phyloP scores from a whole-genome alignment of 306 rosid species.

The Senna siamea region DNA sequence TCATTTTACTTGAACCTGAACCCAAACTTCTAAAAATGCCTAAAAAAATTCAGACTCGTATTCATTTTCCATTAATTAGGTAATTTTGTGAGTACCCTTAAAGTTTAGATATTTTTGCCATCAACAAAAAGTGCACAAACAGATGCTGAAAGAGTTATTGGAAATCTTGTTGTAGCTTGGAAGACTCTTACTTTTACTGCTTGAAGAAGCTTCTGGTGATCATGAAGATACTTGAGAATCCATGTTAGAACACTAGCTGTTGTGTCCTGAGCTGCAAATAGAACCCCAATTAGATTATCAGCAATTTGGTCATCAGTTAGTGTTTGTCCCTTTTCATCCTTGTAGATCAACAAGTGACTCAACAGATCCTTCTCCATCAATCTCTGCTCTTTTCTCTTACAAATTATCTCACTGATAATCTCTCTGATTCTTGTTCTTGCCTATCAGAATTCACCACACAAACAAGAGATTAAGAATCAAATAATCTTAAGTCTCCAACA shows the following conservation, averaged over 20 bases:
- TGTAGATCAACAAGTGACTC: slow-evolving; percentile 66
- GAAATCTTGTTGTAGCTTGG: no score
- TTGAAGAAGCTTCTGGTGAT: slow-evolving; percentile 74
- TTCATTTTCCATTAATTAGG: no score
- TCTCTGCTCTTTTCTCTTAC: slow-evolving; percentile 67
- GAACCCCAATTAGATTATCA: slow-evolving; percentile 85
- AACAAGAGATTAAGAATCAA: slow-evolving; percentile 4
- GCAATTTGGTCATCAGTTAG: slow-evolving; percentile 72
- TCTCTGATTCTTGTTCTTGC: slow-evolving; percentile 73
- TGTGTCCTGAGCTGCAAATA: slow-evolving; percentile 96
- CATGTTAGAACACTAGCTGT: slow-evolving; percentile 90
- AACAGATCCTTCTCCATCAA: slow-evolving; percentile 59
- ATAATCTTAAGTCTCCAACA: no score
- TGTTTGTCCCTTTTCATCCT: slow-evolving; percentile 56
- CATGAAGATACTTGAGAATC: slow-evolving; percentile 89
- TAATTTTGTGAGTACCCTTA: no score
- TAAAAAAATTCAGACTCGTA: no score
- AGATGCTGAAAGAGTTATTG: no score
- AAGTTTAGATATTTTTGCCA: no score
- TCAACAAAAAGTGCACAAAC: no score
- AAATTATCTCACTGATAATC: slow-evolving; percentile 69
- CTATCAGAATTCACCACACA: slow-evolving; percentile 44
- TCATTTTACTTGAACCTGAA: no score
- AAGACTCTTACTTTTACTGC: slow-evolving; percentile 55
- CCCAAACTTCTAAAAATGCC: no score